Evolutionary conservation across 257 asterid genomes (phyloP).

Genomic region (Paulownia fortunei): DNA sequence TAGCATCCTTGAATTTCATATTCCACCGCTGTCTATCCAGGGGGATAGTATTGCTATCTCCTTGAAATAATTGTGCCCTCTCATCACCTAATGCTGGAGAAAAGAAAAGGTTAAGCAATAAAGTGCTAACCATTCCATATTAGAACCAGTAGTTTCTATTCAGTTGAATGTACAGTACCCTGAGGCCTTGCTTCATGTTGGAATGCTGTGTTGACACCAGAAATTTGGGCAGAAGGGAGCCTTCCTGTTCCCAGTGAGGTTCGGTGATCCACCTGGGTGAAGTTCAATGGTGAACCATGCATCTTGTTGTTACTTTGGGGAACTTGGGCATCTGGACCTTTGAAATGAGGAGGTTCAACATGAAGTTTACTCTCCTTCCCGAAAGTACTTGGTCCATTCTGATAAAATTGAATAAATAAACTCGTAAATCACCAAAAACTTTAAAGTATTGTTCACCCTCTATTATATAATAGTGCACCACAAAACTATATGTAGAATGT

Average conservation of each 20-base stretch:
- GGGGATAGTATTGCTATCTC: constrained; percentile 36
- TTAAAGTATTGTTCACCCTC: not conserved
- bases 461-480: constrained; percentile 4
- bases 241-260: constrained; percentile 46
- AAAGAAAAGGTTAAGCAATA: not conserved
- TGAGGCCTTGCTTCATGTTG: constrained; percentile 46
- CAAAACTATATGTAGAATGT: not conserved
- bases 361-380: constrained; percentile 38
- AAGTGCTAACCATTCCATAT: not conserved
- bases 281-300: constrained; percentile 35
- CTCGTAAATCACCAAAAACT: not conserved
- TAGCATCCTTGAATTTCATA: constrained; percentile 87
- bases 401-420: constrained; percentile 34
- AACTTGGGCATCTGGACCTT: constrained; percentile 40
- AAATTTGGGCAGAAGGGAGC: constrained; percentile 30
- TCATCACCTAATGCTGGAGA: constrained; percentile 40
- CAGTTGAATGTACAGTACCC: constrained; percentile 44
- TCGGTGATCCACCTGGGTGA: constrained; percentile 41
- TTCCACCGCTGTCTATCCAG: constrained; percentile 52
- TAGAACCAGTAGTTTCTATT: not conserved
- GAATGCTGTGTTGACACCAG: constrained; percentile 38
- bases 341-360: constrained; percentile 37
- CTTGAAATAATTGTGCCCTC: constrained; percentile 40
- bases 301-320: constrained; percentile 35
- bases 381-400: constrained; percentile 66